Conservation (phyloP, 1,284 basidiomycete species). For the Cerioporus squamosus region DNA sequence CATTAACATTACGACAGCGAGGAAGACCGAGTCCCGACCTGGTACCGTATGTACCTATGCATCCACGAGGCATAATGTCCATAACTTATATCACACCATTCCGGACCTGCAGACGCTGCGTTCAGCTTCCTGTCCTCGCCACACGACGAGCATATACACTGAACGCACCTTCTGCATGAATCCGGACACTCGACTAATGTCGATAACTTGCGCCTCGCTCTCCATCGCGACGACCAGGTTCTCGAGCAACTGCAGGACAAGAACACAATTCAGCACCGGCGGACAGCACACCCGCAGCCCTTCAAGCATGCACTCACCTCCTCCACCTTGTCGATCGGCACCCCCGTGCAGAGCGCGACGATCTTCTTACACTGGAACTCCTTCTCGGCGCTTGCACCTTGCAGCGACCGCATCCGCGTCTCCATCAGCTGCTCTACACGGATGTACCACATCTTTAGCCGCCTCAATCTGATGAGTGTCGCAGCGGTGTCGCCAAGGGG, state of each 20-base stretch:
- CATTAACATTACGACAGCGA: constrained; percentile 10
- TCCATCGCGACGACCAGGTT: constrained; percentile 89
- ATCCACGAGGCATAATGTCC: neutral
- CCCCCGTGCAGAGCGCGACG: constrained; percentile 87
- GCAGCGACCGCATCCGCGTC: constrained; percentile 68
- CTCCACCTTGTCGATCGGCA: constrained; percentile 88
- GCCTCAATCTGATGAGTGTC: constrained; percentile 70
- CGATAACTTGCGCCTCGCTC: constrained; percentile 84
- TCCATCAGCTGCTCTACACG: constrained; percentile 79
- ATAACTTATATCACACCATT: constrained; percentile 65
- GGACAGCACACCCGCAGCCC: neutral
- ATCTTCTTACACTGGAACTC: constrained; percentile 91
- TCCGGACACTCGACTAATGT: constrained; percentile 84
- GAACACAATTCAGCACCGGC: constrained; percentile 7
- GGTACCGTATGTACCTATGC: neutral
- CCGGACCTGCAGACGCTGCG: constrained; percentile 51
- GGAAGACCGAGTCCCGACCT: neutral
- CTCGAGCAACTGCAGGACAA: constrained; percentile 74
- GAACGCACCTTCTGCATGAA: constrained; percentile 82
- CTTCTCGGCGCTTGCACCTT: constrained; percentile 83
- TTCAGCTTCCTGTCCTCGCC: constrained; percentile 8
- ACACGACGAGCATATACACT: neutral
- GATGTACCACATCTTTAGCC: constrained; percentile 83
- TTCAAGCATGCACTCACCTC: constrained; percentile 59
- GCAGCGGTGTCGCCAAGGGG: constrained; percentile 62